Base-by-base conservation (phyloP, 192 early-diverging fungal species). In the Coemansia sp. region DNA sequence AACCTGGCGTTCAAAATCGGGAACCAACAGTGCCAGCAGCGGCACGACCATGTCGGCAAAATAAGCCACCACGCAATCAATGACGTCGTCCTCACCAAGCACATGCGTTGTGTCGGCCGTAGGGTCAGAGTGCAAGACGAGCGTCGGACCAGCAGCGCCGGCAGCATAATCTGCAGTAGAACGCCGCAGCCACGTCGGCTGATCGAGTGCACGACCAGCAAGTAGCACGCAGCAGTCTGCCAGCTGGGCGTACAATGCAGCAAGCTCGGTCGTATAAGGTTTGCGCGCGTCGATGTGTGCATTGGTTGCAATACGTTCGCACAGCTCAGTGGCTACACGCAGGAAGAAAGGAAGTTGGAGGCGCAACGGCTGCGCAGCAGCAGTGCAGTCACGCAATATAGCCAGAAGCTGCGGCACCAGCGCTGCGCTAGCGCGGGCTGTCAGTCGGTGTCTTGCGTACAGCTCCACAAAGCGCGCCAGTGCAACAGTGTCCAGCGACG, bases 191-290 rank as follows among this genome's bases (percentile, higher is more conserved):
- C 78, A 71, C 6, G 61, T 67, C 2, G 73, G 59, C 50, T 92
- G 88, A 28, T 92, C 91, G 64, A 92, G 89, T 22, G 89, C 82
- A 19, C 87, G 85, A 8, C 92, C 93, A 0, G 86, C 85, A 56
- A 90, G 87, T 47, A 88, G 71, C 19, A 93, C 86, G 63, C 92
- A 92, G 28, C 85, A 85, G 53, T 94, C 93, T 23, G 88, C 66
- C 47, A 89, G 41, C 25, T 63, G 51, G n/a, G 71, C 69, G 58
- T 77, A 83, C 19, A 58, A 47, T 0, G 55, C 34, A 27, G 58
- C 68, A 34, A 78, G 62, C 30, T 78, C 76, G 5, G 55, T 60
- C 55, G 58, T 60, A 24, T 74, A 74, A 0, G 55, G 56, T 4
- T 57, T 32, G 19, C 62, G 62, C 25, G 65, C 25, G 8, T 62